These are phyloP conservation scores for Russula sp. DNA, from an alignment of 768 basidiomycete species.

Conservation along the genomic window DNA sequence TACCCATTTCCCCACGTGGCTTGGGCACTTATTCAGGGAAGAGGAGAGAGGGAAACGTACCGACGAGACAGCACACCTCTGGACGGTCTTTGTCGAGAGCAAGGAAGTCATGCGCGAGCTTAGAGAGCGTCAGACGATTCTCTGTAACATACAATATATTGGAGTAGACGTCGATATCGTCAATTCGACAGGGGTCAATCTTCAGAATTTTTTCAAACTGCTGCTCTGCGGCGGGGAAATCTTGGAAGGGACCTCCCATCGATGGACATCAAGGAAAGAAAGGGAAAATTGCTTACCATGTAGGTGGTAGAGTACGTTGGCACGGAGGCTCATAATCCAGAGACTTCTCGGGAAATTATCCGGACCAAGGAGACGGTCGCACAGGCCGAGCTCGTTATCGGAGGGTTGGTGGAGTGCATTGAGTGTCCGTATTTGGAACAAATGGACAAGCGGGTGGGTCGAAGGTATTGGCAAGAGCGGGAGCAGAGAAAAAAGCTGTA, in stretches of 20 bases:
- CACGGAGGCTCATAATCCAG: constrained; percentile 83
- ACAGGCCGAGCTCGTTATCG: constrained; percentile 75
- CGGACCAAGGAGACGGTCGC: constrained; percentile 65
- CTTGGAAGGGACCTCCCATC: constrained; percentile 37
- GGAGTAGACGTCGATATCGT: constrained; percentile 93
- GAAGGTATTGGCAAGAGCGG: constrained; percentile 44
- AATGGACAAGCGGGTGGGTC: constrained; percentile 48
- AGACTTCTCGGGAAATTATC: constrained; percentile 77
- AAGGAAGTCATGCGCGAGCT: constrained; percentile 87
- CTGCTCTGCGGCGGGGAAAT: constrained; percentile 78
- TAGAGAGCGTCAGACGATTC: constrained; percentile 80
- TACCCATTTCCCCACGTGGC: constrained; percentile 30
- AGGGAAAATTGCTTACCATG: constrained; percentile 55
- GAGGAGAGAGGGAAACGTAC: constrained; percentile 39
- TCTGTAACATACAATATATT: constrained; percentile 97
- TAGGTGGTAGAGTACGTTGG: constrained; percentile 82
- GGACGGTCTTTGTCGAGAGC: constrained; percentile 88
- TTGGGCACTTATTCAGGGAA: not conserved
- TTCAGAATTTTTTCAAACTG: constrained; percentile 81
- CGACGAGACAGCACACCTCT: constrained; percentile 93
- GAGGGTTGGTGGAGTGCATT: constrained; percentile 87
- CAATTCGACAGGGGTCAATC: constrained; percentile 82
- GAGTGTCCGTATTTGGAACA: constrained; percentile 86
- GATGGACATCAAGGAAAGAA: constrained; percentile 6
- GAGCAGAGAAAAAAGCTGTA: constrained; percentile 41